Evolutionary conservation across 208 protist species (phyloP).

Genomic region (Entamoeba dispar): DNA sequence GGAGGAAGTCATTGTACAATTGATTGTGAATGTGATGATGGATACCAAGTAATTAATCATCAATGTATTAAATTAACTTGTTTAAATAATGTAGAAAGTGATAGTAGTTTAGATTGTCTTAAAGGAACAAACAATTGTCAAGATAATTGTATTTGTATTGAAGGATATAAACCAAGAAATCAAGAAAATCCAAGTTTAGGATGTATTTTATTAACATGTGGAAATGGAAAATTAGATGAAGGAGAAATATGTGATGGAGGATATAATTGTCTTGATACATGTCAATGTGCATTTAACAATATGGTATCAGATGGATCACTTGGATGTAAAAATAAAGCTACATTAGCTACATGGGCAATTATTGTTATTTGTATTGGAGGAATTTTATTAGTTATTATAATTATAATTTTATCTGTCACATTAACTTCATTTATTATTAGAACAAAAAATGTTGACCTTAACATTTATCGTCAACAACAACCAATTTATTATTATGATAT

Average conservation of each 20-base stretch:
- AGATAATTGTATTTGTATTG: not conserved
- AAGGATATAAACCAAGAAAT: not conserved
- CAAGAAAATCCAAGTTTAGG: not conserved
- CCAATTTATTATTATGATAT: not conserved
- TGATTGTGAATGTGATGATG: not conserved
- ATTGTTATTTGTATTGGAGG: not conserved
- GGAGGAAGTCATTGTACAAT: not conserved
- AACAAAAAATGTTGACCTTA: not conserved
- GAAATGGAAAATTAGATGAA: not conserved
- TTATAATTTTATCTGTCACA: not conserved
- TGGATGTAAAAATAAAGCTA: not conserved
- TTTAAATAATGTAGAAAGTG: not conserved
- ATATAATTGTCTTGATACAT: not conserved
- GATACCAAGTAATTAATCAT: not conserved
- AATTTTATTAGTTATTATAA: not conserved
- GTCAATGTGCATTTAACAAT: not conserved
- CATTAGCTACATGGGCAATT: not conserved
- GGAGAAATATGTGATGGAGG: not conserved
- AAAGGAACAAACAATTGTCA: not conserved
- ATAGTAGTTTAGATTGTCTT: not conserved
- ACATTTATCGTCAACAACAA: not conserved
- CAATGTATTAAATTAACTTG: not conserved
- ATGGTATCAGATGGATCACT: not conserved
- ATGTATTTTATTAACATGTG: not conserved
- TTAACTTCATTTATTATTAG: not conserved